Evolutionary conservation across 1,284 basidiomycete genomes (phyloP).

Genomic region (Mycosarcoma mackinlayi): DNA sequence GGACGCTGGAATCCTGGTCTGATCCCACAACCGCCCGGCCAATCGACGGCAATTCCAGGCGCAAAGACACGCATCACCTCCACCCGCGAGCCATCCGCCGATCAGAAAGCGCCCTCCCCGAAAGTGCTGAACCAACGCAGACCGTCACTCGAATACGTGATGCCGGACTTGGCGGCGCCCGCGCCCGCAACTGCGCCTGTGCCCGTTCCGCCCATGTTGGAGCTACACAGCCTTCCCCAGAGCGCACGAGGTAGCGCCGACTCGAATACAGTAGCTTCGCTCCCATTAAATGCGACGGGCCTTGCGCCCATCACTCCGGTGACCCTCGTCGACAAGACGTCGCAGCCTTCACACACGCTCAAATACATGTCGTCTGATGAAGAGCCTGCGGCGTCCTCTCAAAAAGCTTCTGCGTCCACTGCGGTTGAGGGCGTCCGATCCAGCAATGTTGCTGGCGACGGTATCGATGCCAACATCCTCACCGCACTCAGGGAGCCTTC

Average conservation of each 20-base stretch:
- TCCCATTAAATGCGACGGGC: conserved; percentile 1
- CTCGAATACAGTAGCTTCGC: conserved; percentile 15
- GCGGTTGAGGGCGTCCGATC: neutral
- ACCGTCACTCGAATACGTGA: conserved; percentile 36
- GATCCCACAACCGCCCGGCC: conserved; percentile 58
- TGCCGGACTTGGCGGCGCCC: conserved; percentile 5
- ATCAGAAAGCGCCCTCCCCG: neutral
- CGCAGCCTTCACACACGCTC: conserved; percentile 15
- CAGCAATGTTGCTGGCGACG: conserved; percentile 3
- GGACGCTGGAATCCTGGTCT: conserved; percentile 59
- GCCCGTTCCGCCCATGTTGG: conserved; percentile 8
- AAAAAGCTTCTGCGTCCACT: neutral
- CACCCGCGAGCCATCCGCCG: neutral
- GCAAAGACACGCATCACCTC: conserved; percentile 34
- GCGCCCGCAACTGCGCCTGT: neutral
- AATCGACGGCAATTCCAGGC: conserved; percentile 39
- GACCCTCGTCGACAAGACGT: conserved; percentile 4
- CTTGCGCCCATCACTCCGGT: neutral
- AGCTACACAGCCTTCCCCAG: conserved; percentile 36
- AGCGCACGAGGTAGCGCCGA: conserved; percentile 23
- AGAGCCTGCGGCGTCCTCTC: neutral
- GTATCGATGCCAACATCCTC: conserved; percentile 29
- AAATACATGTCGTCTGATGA: conserved; percentile 8
- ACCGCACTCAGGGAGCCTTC: conserved; percentile 31
- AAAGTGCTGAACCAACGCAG: conserved; percentile 7